Evolutionary conservation across 1,284 basidiomycete species (phyloP).

Genomic region (Ustilago trichophora): DNA sequence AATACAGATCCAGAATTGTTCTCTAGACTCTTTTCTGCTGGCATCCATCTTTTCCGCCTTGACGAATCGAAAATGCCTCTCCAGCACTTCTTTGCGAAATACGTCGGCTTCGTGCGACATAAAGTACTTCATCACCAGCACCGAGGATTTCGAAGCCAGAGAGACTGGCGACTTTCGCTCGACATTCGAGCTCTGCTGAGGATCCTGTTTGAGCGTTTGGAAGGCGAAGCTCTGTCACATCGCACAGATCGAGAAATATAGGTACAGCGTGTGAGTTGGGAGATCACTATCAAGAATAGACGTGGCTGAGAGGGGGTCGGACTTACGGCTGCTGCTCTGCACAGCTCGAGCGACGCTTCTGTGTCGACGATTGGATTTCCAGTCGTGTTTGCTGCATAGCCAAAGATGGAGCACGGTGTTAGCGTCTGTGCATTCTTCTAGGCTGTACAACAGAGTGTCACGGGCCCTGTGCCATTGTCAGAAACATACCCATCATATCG

Average conservation of each 20-base stretch:
- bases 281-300: neutral
- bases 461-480: no score
- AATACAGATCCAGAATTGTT: constrained; percentile 59
- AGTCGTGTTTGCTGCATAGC: constrained; percentile 36
- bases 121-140: constrained; percentile 55
- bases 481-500: constrained; percentile 61
- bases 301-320: neutral
- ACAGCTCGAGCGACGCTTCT: constrained; percentile 44
- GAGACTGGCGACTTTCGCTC: constrained; percentile 4
- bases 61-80: constrained; percentile 46
- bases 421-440: no score
- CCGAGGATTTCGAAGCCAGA: constrained; percentile 18
- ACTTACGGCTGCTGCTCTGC: constrained; percentile 30
- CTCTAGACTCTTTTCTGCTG: constrained; percentile 55
- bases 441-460: no score
- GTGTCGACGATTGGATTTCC: constrained; percentile 46
- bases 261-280: neutral
- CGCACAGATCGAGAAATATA: neutral
- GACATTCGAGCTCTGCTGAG: neutral
- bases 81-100: constrained; percentile 50
- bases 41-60: constrained; percentile 57
- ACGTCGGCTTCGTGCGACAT: constrained; percentile 53
- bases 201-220: constrained; percentile 15
- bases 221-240: constrained; percentile 27
- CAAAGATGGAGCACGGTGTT: no score